A percentile compares a stretch with the other conserved stretches of the same genome.
phyloP scores from a whole-genome alignment of 2,329 filamentous ascomycete genomes.

The Aspergillus uvarum region DNA sequence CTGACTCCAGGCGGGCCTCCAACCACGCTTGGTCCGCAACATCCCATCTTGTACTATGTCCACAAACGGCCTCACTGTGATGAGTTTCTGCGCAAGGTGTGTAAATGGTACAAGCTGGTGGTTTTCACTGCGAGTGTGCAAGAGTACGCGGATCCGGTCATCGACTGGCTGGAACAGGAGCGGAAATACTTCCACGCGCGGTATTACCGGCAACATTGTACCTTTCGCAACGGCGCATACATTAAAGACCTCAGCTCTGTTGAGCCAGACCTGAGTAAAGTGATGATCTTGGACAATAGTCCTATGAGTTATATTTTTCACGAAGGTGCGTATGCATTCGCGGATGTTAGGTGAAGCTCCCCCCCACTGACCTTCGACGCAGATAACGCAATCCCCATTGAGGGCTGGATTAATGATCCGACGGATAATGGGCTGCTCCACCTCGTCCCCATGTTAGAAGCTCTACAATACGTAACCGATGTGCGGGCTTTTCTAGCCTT shows the following conservation, averaged over 20 bases:
- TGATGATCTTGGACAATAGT: conserved; percentile 98
- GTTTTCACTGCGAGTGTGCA: conserved; percentile 97
- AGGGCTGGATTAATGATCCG: conserved; percentile 98
- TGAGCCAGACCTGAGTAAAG: conserved; percentile 93
- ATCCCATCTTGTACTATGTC: conserved; percentile 97
- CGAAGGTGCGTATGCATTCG: conserved; percentile 66
- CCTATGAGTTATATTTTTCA: conserved; percentile 98
- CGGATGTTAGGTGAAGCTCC: background rate
- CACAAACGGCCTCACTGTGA: conserved; percentile 97
- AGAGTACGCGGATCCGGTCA: conserved; percentile 97
- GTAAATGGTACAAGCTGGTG: conserved; percentile 97
- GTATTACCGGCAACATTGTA: conserved; percentile 97
- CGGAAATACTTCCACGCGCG: conserved; percentile 92
- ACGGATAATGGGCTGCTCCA: conserved; percentile 95
- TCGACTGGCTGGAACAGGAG: conserved; percentile 97
- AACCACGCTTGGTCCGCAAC: conserved; percentile 73
- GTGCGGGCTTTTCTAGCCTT: conserved; percentile 87
- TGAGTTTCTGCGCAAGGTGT: conserved; percentile 89
- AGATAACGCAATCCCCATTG: conserved; percentile 99
- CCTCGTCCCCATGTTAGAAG: conserved; percentile 87
- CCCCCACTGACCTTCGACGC: conserved; percentile 5
- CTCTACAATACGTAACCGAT: conserved; percentile 93
- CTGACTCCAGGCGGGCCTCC: conserved; percentile 55
- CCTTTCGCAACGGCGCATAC: conserved; percentile 89
- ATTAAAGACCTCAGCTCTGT: conserved; percentile 97